Evolutionary conservation across 108 stramenopile species (phyloP).

Genomic region (Phaeodactylum tricornutum): DNA sequence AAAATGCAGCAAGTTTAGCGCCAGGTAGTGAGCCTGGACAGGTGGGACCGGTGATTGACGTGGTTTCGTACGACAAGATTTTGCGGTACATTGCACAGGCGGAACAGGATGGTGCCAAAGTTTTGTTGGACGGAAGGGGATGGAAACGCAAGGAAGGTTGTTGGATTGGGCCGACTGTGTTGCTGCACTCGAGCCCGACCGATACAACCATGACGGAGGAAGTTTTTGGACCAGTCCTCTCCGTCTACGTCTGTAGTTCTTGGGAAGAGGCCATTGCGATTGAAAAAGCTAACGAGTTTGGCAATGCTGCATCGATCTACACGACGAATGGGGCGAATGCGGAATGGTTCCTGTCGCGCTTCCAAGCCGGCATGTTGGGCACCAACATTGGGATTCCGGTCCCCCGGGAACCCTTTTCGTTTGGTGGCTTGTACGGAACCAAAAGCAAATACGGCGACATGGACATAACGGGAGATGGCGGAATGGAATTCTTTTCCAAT

Average conservation of each 20-base stretch:
- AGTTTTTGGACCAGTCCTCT: constrained; percentile 91
- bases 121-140: constrained; percentile 85
- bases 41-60: constrained; percentile 90
- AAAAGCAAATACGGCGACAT: constrained; percentile 90
- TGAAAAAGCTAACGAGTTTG: constrained; percentile 91
- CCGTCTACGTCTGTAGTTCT: constrained; percentile 55
- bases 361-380: constrained; percentile 83
- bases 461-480: constrained; percentile 96
- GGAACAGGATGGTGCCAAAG: constrained; percentile 59
- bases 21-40: constrained; percentile 77
- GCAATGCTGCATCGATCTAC: constrained; percentile 94
- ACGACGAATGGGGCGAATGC: constrained; percentile 87
- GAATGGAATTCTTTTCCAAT: constrained; percentile 94
- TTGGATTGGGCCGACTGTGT: constrained; percentile 90
- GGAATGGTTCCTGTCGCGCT: constrained; percentile 82
- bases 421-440: constrained; percentile 91
- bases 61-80: constrained; percentile 63
- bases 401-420: constrained; percentile 90
- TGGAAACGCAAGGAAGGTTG: constrained; percentile 51
- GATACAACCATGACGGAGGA: constrained; percentile 84
- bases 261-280: constrained; percentile 91
- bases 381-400: constrained; percentile 55
- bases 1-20: constrained; percentile 60
- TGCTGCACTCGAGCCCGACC: constrained; percentile 50
- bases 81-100: constrained; percentile 72